These are phyloP conservation scores for Dentipellis sp. DNA, from an alignment of 768 basidiomycete species.

Conservation along the genomic window DNA sequence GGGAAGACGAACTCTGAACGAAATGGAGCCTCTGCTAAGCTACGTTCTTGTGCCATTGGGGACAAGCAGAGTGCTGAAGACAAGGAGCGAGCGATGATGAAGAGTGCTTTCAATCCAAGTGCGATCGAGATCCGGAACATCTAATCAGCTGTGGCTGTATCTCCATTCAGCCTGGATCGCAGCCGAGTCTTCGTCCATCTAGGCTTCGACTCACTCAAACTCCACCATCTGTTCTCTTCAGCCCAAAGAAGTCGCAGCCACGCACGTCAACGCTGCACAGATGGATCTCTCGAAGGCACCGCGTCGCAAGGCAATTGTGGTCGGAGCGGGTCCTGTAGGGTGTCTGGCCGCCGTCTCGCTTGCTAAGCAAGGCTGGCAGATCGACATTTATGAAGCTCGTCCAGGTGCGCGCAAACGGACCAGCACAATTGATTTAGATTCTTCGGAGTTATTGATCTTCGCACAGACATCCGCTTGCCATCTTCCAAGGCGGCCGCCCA, in stretches of 20 bases:
- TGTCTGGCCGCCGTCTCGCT: slow-evolving; percentile 83
- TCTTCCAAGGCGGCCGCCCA: slow-evolving; percentile 55
- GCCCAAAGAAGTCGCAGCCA: neutral
- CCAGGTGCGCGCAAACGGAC: slow-evolving; percentile 39
- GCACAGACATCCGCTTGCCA: slow-evolving; percentile 62
- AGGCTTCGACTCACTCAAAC: neutral
- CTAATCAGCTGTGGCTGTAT: too few relatives aligned
- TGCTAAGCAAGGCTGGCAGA: slow-evolving; percentile 79
- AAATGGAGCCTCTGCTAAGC: slow-evolving; percentile 2
- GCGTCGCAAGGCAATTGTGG: slow-evolving; percentile 45
- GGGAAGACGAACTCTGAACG: slow-evolving; percentile 23
- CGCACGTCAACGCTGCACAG: neutral
- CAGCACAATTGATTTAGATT: neutral
- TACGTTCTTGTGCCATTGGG: neutral
- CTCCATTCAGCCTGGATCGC: too few relatives aligned
- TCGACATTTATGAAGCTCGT: slow-evolving; percentile 72
- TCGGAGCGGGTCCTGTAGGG: slow-evolving; percentile 92
- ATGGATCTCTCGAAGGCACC: neutral
- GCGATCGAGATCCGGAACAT: too few relatives aligned
- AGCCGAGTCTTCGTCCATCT: too few relatives aligned
- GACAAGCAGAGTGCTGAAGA: neutral
- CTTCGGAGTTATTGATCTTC: neutral
- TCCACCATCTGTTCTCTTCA: too few relatives aligned
- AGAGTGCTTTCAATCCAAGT: too few relatives aligned
- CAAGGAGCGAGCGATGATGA: too few relatives aligned